Conservation (phyloP, 2,329 filamentous ascomycete species). For the Whalleya microplaca region DNA sequence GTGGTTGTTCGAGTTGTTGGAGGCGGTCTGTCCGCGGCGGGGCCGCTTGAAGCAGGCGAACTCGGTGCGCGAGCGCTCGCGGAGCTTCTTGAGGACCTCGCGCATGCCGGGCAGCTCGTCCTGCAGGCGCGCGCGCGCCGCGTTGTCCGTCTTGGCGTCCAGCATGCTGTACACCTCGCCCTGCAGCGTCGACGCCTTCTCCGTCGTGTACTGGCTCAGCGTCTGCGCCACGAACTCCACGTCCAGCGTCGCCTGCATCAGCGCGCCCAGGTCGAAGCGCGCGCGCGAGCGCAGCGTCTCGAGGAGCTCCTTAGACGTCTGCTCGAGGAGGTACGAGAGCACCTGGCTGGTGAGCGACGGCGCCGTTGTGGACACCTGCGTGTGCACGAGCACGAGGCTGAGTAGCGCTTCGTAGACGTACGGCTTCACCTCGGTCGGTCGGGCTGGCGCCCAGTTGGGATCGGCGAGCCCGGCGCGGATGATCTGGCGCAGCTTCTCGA, state of each 20-base stretch:
- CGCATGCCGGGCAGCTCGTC: constrained; percentile 89
- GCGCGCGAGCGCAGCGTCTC: constrained; percentile 70
- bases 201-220: constrained; percentile 84
- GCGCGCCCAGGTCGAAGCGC: constrained; percentile 74
- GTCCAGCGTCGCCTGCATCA: constrained; percentile 97
- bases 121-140: constrained; percentile 78
- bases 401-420: constrained; percentile 91
- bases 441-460: constrained; percentile 70
- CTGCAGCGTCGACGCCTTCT: constrained; percentile 79
- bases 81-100: constrained; percentile 78
- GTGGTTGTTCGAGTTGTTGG: too few species aligned
- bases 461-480: constrained; percentile 74
- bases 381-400: constrained; percentile 86
- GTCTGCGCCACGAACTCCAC: constrained; percentile 97
- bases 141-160: constrained; percentile 86
- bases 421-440: constrained; percentile 76
- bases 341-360: constrained; percentile 78
- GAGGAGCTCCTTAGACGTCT: constrained; percentile 78
- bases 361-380: constrained; percentile 81
- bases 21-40: too few species aligned
- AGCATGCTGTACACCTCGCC: constrained; percentile 90
- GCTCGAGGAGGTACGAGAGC: constrained; percentile 83
- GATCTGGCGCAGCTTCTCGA: constrained; percentile 68
- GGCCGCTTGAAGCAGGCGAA: constrained; percentile 78
- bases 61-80: constrained; percentile 81